Evolutionary conservation across 306 rosid species (phyloP), one percentile per base, ranked within the genome.

Genomic region (Spatholobus suberectus): DNA sequence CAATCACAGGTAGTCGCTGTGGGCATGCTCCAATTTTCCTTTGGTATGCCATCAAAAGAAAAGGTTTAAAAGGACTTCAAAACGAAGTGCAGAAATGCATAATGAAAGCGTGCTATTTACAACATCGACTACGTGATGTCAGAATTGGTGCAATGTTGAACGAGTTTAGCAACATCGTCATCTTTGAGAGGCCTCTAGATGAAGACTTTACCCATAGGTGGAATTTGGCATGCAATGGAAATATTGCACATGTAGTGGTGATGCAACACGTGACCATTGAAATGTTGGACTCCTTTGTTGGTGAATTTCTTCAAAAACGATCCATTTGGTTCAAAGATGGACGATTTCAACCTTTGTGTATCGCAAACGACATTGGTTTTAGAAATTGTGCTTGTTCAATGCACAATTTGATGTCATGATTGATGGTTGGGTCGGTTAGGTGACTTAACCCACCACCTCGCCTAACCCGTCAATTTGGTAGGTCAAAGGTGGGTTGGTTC

Each of bases 1-100:
- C 97, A 18, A 93, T 93, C 78, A 90, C 91, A 89, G 94, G 95
- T 20, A 93, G 97, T 63, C 87, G 94, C 47, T 66, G 87, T 17
- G 97, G 95, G 37, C 92, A 90, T 72, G 91, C 94, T 18, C 90
- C 95, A 6, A 91, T 93, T 65, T 93, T 91, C 85, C 83, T 93
- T 21, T 91, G 97, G 94, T 93, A 88, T 63, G 88, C 91, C 55
- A 89, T 93, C 8, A 82, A 86, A 88, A 82, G 27, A 68, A 93
- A 83, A 74, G 94, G 97, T 24, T 83, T 89, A 79, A 70, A 41
- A 24, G 97, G 94, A 13, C 84, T 92, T 67, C 87, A 90, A 70
- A 90, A 88, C 32, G 94, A 92, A 86, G 97, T 89, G 47, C 89
- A 89, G 0, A 57, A 57, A 23, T 57, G 34, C 26, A 57, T 57